These are phyloP conservation scores for Avena eriantha DNA, from an alignment of 176 grass and related monocot species.

Conservation along the genomic window DNA sequence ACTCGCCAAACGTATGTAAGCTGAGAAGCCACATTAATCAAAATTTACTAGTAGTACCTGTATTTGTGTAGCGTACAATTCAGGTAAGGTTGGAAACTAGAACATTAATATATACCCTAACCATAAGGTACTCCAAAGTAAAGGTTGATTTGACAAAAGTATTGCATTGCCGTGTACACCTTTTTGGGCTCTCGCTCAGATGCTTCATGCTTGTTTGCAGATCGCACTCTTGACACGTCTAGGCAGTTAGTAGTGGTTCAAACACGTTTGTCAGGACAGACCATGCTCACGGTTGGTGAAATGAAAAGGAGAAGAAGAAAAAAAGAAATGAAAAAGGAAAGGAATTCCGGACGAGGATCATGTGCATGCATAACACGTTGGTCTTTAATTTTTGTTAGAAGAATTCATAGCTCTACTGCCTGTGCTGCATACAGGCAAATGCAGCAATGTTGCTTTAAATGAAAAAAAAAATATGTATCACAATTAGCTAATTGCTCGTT, in stretches of 20 bases:
- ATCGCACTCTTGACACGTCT: background rate
- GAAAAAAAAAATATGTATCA: background rate
- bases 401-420: background rate
- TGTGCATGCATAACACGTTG: background rate
- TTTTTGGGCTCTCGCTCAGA: background rate
- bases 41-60: background rate
- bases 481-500: background rate
- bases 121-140: background rate
- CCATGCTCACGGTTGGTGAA: slow-evolving; percentile 50
- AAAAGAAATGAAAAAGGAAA: background rate
- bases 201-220: background rate
- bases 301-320: background rate
- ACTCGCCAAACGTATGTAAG: background rate
- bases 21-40: background rate
- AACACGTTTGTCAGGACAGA: slow-evolving; percentile 42
- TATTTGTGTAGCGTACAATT: background rate
- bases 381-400: background rate
- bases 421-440: too few species aligned
- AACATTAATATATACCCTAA: background rate
- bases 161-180: background rate
- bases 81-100: background rate
- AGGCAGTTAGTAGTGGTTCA: slow-evolving; percentile 17
- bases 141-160: background rate
- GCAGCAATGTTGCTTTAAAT: background rate
- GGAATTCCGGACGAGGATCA: background rate